Evolutionary conservation across 1,284 basidiomycete species (phyloP).

Genomic region (Rhodotorula sp.): DNA sequence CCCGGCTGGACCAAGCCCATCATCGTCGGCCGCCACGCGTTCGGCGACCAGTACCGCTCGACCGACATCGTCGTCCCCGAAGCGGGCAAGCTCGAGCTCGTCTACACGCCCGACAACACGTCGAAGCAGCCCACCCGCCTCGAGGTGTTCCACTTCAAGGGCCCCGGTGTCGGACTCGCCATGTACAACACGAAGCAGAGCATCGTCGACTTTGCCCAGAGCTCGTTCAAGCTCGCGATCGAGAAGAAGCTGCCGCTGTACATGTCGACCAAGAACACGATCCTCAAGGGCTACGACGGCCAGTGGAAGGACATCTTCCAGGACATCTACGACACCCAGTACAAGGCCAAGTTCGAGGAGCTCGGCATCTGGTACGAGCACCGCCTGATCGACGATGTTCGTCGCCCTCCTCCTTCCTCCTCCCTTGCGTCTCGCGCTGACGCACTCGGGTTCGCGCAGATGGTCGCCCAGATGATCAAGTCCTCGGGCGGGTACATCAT

Average conservation of each 20-base stretch:
- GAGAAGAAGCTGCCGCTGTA: slow-evolving; percentile 92
- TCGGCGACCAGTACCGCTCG: slow-evolving; percentile 89
- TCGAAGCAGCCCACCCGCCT: slow-evolving; percentile 44
- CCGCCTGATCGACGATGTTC: slow-evolving; percentile 61
- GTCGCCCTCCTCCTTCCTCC: not conserved
- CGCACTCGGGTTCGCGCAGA: slow-evolving; percentile 63
- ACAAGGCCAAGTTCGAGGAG: slow-evolving; percentile 77
- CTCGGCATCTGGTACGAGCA: slow-evolving; percentile 94
- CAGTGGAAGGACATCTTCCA: slow-evolving; percentile 93
- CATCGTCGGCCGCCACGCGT: slow-evolving; percentile 93
- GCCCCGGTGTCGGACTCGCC: slow-evolving; percentile 68
- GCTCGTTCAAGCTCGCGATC: slow-evolving; percentile 98
- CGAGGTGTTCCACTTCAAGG: slow-evolving; percentile 87
- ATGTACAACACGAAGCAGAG: slow-evolving; percentile 68
- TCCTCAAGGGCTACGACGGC: slow-evolving; percentile 93
- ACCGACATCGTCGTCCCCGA: slow-evolving; percentile 85
- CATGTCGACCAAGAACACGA: slow-evolving; percentile 98
- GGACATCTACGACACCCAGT: slow-evolving; percentile 55
- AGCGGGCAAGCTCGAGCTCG: slow-evolving; percentile 82
- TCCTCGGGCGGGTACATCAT: slow-evolving; percentile 94
- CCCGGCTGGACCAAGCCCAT: slow-evolving; percentile 92
- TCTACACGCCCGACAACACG: slow-evolving; percentile 76
- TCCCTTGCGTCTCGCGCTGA: slow-evolving; percentile 41
- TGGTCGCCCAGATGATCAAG: slow-evolving; percentile 98
- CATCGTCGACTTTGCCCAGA: slow-evolving; percentile 91